These are phyloP conservation scores for Leccinum imitatum DNA, from an alignment of 768 basidiomycete species.

Conservation along the genomic window DNA sequence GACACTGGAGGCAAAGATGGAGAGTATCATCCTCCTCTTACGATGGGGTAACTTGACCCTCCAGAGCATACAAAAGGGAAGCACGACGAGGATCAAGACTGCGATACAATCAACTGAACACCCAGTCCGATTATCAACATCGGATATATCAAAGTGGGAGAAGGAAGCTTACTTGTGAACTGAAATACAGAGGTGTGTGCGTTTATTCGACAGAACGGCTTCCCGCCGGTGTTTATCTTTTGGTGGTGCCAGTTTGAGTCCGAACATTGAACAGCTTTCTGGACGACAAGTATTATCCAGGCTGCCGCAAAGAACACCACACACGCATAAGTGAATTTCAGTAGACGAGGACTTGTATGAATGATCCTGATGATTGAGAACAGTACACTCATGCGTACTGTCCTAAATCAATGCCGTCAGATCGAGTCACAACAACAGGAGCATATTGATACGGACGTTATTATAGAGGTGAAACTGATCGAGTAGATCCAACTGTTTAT, in stretches of 20 bases:
- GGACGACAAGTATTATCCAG: slow-evolving; percentile 8
- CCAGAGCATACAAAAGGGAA: slow-evolving; percentile 25
- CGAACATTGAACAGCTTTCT: slow-evolving; percentile 11
- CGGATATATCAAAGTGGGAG: not conserved
- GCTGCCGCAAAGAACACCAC: slow-evolving; percentile 5
- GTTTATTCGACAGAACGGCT: slow-evolving; percentile 12
- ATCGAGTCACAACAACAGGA: not conserved
- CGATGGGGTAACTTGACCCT: slow-evolving; percentile 19
- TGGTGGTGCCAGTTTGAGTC: slow-evolving; percentile 12
- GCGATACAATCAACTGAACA: slow-evolving; percentile 19
- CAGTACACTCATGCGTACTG: slow-evolving; percentile 19
- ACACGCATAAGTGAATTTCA: slow-evolving; percentile 12
- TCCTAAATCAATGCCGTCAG: slow-evolving; percentile 7
- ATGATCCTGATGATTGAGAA: slow-evolving; percentile 22
- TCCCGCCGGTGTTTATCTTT: not conserved
- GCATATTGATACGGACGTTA: slow-evolving; percentile 2
- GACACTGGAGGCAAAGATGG: slow-evolving; percentile 21
- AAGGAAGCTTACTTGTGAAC: slow-evolving; percentile 13
- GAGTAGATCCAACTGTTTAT: slow-evolving; percentile 13
- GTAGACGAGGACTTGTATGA: slow-evolving; percentile 1
- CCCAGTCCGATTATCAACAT: not conserved
- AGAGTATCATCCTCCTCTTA: slow-evolving; percentile 27
- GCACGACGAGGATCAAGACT: slow-evolving; percentile 14
- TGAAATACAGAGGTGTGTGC: slow-evolving; percentile 10
- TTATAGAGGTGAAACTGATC: slow-evolving; percentile 10